Conservation (phyloP, 805 yeast species). For the Kregervanrija pseudodelftensis region DNA sequence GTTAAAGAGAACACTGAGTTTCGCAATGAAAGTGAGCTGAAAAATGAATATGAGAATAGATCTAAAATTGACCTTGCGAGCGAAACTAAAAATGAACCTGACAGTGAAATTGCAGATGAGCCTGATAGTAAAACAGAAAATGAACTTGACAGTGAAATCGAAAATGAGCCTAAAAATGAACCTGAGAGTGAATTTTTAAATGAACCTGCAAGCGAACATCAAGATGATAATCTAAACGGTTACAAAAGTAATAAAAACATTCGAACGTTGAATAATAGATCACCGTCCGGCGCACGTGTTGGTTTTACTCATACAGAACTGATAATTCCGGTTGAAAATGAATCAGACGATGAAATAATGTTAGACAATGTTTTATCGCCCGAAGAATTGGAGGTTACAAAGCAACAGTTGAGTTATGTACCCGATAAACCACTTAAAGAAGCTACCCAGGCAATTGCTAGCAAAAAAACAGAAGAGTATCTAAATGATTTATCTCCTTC, state of each 20-base stretch:
- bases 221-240: background rate
- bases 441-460: background rate
- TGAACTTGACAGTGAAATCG: background rate
- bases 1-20: too few relatives aligned
- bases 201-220: background rate
- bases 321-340: background rate
- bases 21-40: too few relatives aligned
- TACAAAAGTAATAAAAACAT: background rate
- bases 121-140: background rate
- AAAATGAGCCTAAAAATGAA: too few relatives aligned
- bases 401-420: background rate
- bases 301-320: background rate
- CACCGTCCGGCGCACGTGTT: background rate
- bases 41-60: too few relatives aligned
- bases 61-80: too few relatives aligned
- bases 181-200: too few relatives aligned
- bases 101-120: background rate
- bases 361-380: conserved; percentile 5
- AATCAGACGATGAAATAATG: conserved; percentile 12
- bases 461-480: background rate
- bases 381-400: background rate
- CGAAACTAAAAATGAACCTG: background rate
- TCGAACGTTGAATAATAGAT: background rate
- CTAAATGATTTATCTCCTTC: background rate
- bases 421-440: background rate